Base-by-base conservation (phyloP, 2,329 filamentous ascomycete genomes). In the Acrocalymma vagum region DNA sequence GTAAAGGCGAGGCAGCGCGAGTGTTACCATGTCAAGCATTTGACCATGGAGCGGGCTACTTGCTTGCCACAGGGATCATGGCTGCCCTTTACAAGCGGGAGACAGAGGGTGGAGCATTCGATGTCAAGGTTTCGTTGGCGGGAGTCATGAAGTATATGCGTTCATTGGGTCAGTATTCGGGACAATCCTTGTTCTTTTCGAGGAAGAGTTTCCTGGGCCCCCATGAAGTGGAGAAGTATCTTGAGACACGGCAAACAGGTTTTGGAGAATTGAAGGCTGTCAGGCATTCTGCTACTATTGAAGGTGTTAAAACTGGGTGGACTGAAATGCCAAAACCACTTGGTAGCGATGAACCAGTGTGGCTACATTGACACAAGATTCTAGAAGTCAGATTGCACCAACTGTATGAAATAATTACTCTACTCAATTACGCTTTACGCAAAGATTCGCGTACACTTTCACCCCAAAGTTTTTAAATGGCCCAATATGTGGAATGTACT, bases 71-170 rank as follows among this genome's bases (percentile, higher is more conserved):
- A 0, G 80, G 81, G 0, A 72, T 83, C 3, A 63, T 72, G 16
- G 75, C 79, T 0, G 79, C 80, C 1, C 28, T 84, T 4, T 78
- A 80, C 43, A 72, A 71, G 33, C 70, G 74, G 10, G 71, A 71
- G 0, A 63, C 48, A 0, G 66, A 72, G 13, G 78, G 77, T 1
- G 76, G 77, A 0, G 70, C 73, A 1, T 83, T 77, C 59, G 58
- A 72, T n/a, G 75, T 83, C 0, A 68, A 79, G 18, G 79, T 83
- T 1, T 82, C 78, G 6, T 67, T 84, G 3, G 80, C 78, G 0
- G 80, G 77, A 1, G 71, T 74, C 3, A 78, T 78, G 77, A 80
- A 77, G 51, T 83, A 82, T 56, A 56, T 84, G 24, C 68, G 78
- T 18, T 80, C 77, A 20, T 53, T 84, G 10, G 80, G 81, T 0